These are phyloP conservation scores for Monosporozyma yasuniensis DNA, from an alignment of 805 yeast species.

Conservation along the genomic window DNA sequence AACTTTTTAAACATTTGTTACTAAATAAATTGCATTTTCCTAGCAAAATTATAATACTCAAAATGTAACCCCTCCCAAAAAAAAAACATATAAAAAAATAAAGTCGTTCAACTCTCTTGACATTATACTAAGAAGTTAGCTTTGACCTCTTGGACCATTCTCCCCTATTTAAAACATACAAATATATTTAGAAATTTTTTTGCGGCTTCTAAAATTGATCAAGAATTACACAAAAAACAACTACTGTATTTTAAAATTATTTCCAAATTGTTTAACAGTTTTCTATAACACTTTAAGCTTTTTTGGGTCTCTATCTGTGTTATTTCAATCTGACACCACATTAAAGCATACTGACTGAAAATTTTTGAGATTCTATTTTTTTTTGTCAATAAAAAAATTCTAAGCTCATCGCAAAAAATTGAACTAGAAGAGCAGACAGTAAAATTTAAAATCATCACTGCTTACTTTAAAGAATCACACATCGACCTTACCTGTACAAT, in stretches of 20 bases:
- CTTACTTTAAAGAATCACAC: background rate
- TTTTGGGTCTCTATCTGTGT: background rate
- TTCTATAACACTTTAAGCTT: background rate
- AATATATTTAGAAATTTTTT: too few species aligned
- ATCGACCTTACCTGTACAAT: background rate
- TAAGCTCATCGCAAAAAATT: conserved; percentile 7
- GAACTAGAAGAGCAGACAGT: background rate
- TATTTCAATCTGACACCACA: background rate
- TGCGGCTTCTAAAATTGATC: too few species aligned
- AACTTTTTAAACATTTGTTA: background rate
- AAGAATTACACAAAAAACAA: too few species aligned
- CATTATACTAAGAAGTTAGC: too few species aligned
- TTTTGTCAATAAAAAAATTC: background rate
- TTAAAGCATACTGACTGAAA: background rate
- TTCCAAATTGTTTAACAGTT: background rate
- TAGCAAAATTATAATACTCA: too few species aligned
- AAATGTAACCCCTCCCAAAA: too few species aligned
- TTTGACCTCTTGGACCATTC: too few species aligned
- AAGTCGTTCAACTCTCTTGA: too few species aligned
- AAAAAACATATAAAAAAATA: too few species aligned
- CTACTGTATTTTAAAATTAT: too few species aligned
- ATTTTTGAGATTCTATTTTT: background rate
- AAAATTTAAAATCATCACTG: background rate
- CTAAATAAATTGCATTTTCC: too few species aligned
- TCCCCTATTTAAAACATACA: too few species aligned